Base-by-base conservation (phyloP, 768 basidiomycete genomes). In the Pleurotus tuoliensis region DNA sequence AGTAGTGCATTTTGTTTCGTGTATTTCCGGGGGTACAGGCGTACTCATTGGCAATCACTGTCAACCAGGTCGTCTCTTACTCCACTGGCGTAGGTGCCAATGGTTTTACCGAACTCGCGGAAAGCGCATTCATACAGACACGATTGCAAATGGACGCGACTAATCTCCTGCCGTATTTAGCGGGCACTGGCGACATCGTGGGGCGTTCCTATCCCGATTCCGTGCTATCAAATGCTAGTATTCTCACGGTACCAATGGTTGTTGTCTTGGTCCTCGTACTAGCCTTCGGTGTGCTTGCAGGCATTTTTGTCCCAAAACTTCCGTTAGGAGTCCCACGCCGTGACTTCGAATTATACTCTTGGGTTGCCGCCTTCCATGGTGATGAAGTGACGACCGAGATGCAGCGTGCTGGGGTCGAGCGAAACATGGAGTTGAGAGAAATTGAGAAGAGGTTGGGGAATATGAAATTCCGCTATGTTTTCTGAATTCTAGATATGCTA, bases 131-230 rank as follows among this genome's bases (percentile, higher is more conserved):
- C 47, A 70, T 68, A 2, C 62, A 67, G 47, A 64, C 70, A 22
- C 71, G 72, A 0, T 73, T 67, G 5, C 52, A 69, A 20, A 68
- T 72, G 1, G 76, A 76, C 52, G 73, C 77, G 0, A 66, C 64
- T 44, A 74, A 75, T 55, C 61, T 77, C 12, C 68, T 78, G 1
- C 73, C 76, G 0, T 78, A 76, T 61, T 70, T 80, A 16, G 67
- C 64, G 4, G 77, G 78, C 7, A 69, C 73, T 3, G 73, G 70
- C 3, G 60, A 66, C 13, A 61, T 66, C 16, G 63, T 76, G n/a
- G 75, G 74, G n/a, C 67, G 71, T 22, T 61, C 60, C 8, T 79
- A 73, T 51, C 55, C 62, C 4, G 74, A 78, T 57, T 44, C 51
- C 5, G 61, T 69, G 0, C 44, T 71, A 8, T 62, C 51, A 12